Conservation (phyloP, 2,329 filamentous ascomycete species). For the Cladosporium sp. region DNA sequence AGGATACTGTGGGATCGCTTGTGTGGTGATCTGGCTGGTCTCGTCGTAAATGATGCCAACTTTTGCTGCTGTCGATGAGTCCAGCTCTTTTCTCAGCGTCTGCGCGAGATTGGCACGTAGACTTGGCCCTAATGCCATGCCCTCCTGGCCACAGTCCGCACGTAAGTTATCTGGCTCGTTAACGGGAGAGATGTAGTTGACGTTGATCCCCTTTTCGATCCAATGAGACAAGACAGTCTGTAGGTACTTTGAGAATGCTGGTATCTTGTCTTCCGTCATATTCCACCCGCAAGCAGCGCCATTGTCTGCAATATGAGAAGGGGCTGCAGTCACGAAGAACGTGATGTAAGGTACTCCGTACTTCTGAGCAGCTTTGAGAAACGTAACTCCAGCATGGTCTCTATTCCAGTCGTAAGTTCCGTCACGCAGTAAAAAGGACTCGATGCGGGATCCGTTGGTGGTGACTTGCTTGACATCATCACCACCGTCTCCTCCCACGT, state of each 20-base stretch:
- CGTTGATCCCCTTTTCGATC: conserved; percentile 13
- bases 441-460: conserved; percentile 10
- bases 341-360: conserved; percentile 16
- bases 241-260: conserved; percentile 14
- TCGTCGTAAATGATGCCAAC: conserved; percentile 17
- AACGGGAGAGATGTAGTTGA: conserved; percentile 16
- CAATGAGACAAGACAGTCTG: conserved; percentile 15
- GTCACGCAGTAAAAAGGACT: conserved; percentile 15
- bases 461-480: conserved; percentile 14
- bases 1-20: conserved; percentile 15
- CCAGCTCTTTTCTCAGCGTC: conserved; percentile 4
- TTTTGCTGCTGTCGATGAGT: conserved; percentile 6
- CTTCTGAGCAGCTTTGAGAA: conserved; percentile 15
- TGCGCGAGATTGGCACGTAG: conserved; percentile 10
- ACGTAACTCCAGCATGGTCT: conserved; percentile 17
- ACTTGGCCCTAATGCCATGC: conserved; percentile 13
- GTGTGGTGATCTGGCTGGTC: conserved; percentile 14
- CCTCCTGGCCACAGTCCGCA: conserved; percentile 16
- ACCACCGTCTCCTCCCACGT: conserved; percentile 16
- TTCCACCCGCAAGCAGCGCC: conserved; percentile 17
- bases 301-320: conserved; percentile 15
- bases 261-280: conserved; percentile 11
- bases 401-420: conserved; percentile 18
- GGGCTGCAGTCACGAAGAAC: conserved; percentile 18
- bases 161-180: conserved; percentile 18